Conservation (phyloP, 2,329 filamentous ascomycete species). For the Rugonectria rugulosa region DNA sequence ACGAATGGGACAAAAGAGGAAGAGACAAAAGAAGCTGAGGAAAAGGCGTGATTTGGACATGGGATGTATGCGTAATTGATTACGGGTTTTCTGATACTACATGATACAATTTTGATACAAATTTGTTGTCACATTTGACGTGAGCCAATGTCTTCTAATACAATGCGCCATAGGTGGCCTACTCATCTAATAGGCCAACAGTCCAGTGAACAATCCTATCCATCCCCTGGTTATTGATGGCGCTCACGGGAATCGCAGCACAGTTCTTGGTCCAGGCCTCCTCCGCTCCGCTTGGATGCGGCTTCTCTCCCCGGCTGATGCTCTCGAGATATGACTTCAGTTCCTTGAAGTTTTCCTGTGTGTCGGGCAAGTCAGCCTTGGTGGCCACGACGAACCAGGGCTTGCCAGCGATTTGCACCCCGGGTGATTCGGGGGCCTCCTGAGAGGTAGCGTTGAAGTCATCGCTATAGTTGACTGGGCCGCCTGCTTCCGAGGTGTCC, state of each 20-base stretch:
- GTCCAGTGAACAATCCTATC: constrained; percentile 77
- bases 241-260: constrained; percentile 83
- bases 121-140: constrained; percentile 11
- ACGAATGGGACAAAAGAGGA: constrained; percentile 11
- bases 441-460: constrained; percentile 25
- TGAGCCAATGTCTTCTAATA: no score
- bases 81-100: constrained; percentile 29
- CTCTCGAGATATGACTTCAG: constrained; percentile 75
- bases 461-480: constrained; percentile 36
- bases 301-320: constrained; percentile 67
- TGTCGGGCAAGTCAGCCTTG: constrained; percentile 84
- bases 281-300: constrained; percentile 76
- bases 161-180: no score
- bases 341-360: constrained; percentile 76
- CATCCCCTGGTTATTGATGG: constrained; percentile 86
- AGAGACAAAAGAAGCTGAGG: constrained; percentile 19
- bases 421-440: constrained; percentile 36
- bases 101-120: constrained; percentile 23
- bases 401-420: constrained; percentile 86
- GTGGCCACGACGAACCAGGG: constrained; percentile 97
- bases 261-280: constrained; percentile 67
- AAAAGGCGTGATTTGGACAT: constrained; percentile 29
- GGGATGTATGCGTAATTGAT: constrained; percentile 29
- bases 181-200: constrained; percentile 69
- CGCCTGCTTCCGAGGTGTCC: constrained; percentile 55